Evolutionary conservation across 2,329 filamentous ascomycete species (phyloP).

Genomic region (Pyrenophora tritici-repentis): DNA sequence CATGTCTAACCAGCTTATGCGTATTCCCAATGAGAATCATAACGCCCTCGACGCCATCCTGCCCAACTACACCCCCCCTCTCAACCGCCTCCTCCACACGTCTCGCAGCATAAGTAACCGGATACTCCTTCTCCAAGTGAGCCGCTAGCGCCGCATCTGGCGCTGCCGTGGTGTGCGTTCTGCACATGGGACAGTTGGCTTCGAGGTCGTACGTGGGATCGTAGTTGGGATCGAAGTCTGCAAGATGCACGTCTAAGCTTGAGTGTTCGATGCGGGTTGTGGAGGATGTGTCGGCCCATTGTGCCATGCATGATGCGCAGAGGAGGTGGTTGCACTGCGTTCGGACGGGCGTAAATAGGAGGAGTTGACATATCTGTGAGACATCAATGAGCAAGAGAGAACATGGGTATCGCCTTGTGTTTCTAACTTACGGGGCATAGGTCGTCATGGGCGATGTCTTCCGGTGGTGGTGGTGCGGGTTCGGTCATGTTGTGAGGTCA

Average conservation of each 20-base stretch:
- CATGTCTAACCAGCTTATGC: conserved; percentile 38
- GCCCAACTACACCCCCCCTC: conserved; percentile 24
- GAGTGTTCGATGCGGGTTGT: conserved; percentile 45
- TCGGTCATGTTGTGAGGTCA: conserved; percentile 2
- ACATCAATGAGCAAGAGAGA: neutral
- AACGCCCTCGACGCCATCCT: conserved; percentile 45
- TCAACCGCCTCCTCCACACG: conserved; percentile 42
- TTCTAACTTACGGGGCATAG: conserved; percentile 44
- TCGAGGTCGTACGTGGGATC: conserved; percentile 41
- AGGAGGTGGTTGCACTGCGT: conserved; percentile 52
- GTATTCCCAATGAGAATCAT: conserved; percentile 54
- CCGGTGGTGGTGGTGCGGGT: neutral
- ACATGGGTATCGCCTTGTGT: neutral
- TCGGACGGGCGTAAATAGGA: conserved; percentile 50
- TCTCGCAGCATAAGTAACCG: conserved; percentile 43
- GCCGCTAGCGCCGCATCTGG: conserved; percentile 32
- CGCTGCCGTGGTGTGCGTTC: conserved; percentile 46
- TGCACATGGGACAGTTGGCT: conserved; percentile 54
- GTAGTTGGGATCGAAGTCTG: conserved; percentile 46
- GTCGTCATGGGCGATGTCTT: conserved; percentile 48
- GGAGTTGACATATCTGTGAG: conserved; percentile 49
- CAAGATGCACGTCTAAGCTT: conserved; percentile 46
- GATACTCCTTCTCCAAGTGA: conserved; percentile 45
- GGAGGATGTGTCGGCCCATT: conserved; percentile 52
- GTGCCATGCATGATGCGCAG: conserved; percentile 54